Conservation (phyloP, 1,139 yeast species). For the Kazachstania sp. region DNA sequence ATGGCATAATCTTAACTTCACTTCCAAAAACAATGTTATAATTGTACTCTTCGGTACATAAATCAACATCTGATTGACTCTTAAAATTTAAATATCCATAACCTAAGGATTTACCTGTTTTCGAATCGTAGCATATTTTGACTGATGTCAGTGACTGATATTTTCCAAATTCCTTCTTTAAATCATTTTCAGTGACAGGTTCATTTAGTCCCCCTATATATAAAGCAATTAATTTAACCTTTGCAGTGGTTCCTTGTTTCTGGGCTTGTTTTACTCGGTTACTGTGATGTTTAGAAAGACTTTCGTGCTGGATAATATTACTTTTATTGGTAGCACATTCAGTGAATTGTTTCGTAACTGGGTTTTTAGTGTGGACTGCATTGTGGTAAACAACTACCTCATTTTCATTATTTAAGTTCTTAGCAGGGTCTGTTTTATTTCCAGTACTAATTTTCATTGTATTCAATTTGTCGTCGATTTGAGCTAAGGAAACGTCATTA, state of each 20-base stretch:
- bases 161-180: conserved; percentile 32
- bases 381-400: background rate
- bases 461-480: background rate
- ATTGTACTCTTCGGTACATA: conserved; percentile 39
- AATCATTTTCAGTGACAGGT: conserved; percentile 34
- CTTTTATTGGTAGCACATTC: background rate
- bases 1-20: conserved; percentile 47
- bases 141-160: conserved; percentile 39
- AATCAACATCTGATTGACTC: conserved; percentile 32
- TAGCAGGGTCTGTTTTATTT: too few species aligned
- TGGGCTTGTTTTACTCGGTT: background rate
- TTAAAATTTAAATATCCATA: conserved; percentile 46
- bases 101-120: conserved; percentile 37
- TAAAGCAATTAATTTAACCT: conserved; percentile 26
- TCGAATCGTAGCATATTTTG: conserved; percentile 38
- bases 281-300: background rate
- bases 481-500: background rate
- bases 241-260: background rate
- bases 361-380: background rate
- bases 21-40: conserved; percentile 35
- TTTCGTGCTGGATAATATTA: background rate
- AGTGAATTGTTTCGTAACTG: background rate
- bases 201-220: conserved; percentile 43
- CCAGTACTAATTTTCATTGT: background rate
- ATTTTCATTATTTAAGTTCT: background rate